These are phyloP conservation scores for Chytridiales sp. DNA, from an alignment of 371 early-diverging fungal genomes.

Conservation along the genomic window DNA sequence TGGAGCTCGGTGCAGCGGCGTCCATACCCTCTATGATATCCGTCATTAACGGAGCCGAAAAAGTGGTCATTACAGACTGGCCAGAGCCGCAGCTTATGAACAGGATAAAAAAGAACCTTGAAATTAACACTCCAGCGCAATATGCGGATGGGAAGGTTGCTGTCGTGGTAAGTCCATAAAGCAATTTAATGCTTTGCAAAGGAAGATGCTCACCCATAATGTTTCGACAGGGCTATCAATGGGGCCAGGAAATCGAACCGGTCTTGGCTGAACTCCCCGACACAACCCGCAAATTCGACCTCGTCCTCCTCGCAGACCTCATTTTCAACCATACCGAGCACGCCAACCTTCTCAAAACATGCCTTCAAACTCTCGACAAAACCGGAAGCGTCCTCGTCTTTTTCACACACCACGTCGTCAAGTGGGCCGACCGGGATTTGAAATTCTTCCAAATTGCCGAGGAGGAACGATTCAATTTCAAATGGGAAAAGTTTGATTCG, in stretches of 20 bases:
- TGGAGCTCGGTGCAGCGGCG: constrained; percentile 92
- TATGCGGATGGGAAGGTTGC: constrained; percentile 10
- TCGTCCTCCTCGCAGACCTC: constrained; percentile 84
- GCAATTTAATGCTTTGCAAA: no score
- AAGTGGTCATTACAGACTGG: constrained; percentile 84
- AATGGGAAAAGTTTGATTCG: constrained; percentile 66
- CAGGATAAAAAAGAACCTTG: constrained; percentile 71
- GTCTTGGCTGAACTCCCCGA: constrained; percentile 49
- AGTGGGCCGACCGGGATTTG: constrained; percentile 69
- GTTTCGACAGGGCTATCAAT: constrained; percentile 68
- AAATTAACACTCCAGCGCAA: constrained; percentile 41
- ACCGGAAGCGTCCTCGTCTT: constrained; percentile 23
- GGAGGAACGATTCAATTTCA: constrained; percentile 67
- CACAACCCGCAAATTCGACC: constrained; percentile 58
- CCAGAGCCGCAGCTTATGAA: constrained; percentile 77
- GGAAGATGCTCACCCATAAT: no score
- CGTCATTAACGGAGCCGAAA: constrained; percentile 69
- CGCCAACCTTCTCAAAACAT: constrained; percentile 31
- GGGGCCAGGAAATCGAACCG: constrained; percentile 72
- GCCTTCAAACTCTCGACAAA: constrained; percentile 16
- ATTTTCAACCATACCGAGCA: constrained; percentile 84
- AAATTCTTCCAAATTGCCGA: constrained; percentile 78
- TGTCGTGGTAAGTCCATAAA: constrained; percentile 11
- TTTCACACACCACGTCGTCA: constrained; percentile 37
- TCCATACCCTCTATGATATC: constrained; percentile 82